Conservation (phyloP, 768 basidiomycete species). For the Postia placenta region DNA sequence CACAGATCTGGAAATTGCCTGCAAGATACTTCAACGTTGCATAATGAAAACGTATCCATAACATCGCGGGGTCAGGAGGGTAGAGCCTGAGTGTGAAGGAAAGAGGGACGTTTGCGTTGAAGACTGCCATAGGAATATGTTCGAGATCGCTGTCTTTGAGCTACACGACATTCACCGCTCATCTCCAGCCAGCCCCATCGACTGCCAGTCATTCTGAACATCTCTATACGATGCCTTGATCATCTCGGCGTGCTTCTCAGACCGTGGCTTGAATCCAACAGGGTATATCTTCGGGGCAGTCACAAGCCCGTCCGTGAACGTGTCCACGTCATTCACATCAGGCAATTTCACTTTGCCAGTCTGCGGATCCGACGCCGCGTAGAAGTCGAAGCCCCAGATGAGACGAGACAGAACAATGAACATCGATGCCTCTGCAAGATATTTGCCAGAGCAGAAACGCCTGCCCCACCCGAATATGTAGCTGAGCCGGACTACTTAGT, state of each 20-base stretch:
- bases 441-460: slow-evolving; percentile 15
- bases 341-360: neutral
- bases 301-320: slow-evolving; percentile 1
- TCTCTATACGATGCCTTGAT: neutral
- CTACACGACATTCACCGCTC: no score
- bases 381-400: slow-evolving; percentile 20
- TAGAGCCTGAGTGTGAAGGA: no score
- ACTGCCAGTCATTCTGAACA: no score
- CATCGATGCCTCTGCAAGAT: slow-evolving; percentile 18
- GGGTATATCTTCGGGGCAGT: neutral
- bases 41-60: no score
- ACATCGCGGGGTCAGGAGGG: no score
- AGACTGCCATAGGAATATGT: no score
- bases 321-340: neutral
- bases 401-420: slow-evolving; percentile 19
- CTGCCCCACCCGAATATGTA: slow-evolving; percentile 18
- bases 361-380: slow-evolving; percentile 7
- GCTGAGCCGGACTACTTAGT: no score
- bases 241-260: neutral
- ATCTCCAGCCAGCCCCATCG: no score
- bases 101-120: no score
- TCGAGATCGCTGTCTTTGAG: no score
- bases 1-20: no score
- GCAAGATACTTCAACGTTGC: no score
- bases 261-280: neutral